Percentiles rank a stretch among this genome's conserved stretches.
These are phyloP conservation scores for Parietaria judaica DNA, from an alignment of 306 rosid species.

Conservation along the genomic window DNA sequence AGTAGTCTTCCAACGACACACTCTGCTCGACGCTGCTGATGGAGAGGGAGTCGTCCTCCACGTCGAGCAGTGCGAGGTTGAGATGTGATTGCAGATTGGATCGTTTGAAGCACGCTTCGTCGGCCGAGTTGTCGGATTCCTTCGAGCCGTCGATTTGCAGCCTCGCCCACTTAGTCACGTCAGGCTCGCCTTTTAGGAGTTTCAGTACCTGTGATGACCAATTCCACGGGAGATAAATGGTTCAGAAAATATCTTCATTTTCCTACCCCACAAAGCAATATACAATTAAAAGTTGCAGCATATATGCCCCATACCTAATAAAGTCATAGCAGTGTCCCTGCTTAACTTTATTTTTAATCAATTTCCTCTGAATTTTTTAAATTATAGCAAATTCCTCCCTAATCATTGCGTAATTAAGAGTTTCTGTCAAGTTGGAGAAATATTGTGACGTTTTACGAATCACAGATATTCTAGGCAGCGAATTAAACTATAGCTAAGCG, in stretches of 20 bases:
- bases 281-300: too few species aligned
- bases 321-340: too few species aligned
- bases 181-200: slow-evolving; percentile 73
- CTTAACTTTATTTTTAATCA: too few species aligned
- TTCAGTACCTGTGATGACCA: slow-evolving; percentile 49
- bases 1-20: slow-evolving; percentile 72
- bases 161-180: slow-evolving; percentile 75
- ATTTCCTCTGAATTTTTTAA: too few species aligned
- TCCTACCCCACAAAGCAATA: not conserved
- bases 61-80: slow-evolving; percentile 82
- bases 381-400: too few species aligned
- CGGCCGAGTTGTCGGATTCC: slow-evolving; percentile 41
- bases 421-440: too few species aligned
- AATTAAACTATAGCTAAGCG: too few species aligned
- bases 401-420: too few species aligned
- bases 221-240: slow-evolving; percentile 8
- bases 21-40: slow-evolving; percentile 69
- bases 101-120: slow-evolving; percentile 53
- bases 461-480: too few species aligned
- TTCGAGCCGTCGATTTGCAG: slow-evolving; percentile 42
- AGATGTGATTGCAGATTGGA: slow-evolving; percentile 76
- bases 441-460: too few species aligned
- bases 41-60: slow-evolving; percentile 92
- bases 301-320: too few species aligned
- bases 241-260: not conserved